These are phyloP conservation scores for Mucor circinelloides DNA, from an alignment of 371 early-diverging fungal genomes.

Conservation along the genomic window DNA sequence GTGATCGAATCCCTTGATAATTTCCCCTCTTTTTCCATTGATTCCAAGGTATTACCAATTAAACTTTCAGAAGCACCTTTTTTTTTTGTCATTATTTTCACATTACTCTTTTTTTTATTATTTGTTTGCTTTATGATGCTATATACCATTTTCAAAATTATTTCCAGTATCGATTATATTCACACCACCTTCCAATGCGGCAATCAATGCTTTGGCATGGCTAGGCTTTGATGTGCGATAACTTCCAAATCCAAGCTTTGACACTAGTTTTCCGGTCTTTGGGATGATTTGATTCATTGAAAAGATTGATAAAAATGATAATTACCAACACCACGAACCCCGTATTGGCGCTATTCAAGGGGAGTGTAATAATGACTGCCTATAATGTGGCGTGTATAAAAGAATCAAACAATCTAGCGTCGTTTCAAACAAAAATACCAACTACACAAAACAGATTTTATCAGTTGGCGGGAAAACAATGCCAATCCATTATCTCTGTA, in stretches of 20 bases:
- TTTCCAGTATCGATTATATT: conserved; percentile 77
- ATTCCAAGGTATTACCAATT: conserved; percentile 59
- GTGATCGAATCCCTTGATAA: conserved; percentile 55
- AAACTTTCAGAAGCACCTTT: conserved; percentile 61
- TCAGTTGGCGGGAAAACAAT: neutral
- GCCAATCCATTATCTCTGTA: neutral
- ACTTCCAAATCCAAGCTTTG: conserved; percentile 68
- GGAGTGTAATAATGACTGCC: neutral
- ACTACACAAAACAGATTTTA: neutral
- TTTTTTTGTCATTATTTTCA: neutral
- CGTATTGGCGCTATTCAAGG: neutral
- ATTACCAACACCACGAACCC: neutral
- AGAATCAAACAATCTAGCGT: neutral
- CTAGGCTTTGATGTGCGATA: conserved; percentile 47
- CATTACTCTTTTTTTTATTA: neutral
- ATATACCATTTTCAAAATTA: conserved; percentile 73
- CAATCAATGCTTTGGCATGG: conserved; percentile 57
- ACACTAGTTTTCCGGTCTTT: conserved; percentile 42
- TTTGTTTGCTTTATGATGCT: neutral
- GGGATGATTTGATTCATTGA: conserved; percentile 12
- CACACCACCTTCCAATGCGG: conserved; percentile 63
- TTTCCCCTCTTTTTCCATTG: conserved; percentile 34
- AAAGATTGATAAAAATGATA: neutral
- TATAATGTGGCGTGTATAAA: neutral
- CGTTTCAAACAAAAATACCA: neutral